phyloP scores from a whole-genome alignment of 2,329 filamentous ascomycete genomes.

The Ceratocystis diversiconidia region DNA sequence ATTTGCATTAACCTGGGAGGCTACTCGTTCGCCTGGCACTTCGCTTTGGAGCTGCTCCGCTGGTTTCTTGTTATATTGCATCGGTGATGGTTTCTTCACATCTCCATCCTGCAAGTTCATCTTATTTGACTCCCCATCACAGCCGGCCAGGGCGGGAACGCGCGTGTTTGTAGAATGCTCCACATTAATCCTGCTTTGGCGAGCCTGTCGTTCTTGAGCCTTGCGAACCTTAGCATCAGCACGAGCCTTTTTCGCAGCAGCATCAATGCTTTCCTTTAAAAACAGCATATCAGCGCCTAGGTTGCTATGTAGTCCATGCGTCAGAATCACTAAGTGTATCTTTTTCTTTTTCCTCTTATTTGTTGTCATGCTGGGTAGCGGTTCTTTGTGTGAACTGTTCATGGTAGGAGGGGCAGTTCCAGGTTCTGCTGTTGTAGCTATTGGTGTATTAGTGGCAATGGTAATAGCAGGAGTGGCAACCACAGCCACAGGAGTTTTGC shows the following conservation, averaged over 20 bases:
- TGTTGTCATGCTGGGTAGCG: constrained; percentile 13
- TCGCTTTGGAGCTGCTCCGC: not conserved
- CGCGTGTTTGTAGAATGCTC: not conserved
- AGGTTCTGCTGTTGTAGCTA: not conserved
- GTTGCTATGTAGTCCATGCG: constrained; percentile 92
- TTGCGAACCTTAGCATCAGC: constrained; percentile 51
- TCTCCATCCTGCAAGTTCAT: not conserved
- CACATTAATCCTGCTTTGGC: not conserved
- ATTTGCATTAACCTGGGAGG: constrained; percentile 17
- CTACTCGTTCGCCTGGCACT: not conserved
- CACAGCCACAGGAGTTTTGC: constrained; percentile 7
- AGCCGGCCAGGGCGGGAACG: not conserved
- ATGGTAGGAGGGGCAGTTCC: constrained; percentile 22
- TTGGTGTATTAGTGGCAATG: not conserved
- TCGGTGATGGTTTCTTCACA: too few relatives aligned
- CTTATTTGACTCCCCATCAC: not conserved
- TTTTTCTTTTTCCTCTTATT: constrained; percentile 49
- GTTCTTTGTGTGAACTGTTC: not conserved
- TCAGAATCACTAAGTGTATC: constrained; percentile 80
- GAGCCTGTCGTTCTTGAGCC: constrained; percentile 33
- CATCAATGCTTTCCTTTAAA: constrained; percentile 92
- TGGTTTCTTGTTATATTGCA: not conserved
- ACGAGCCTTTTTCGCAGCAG: constrained; percentile 59
- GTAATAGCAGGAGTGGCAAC: not conserved
- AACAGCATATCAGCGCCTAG: constrained; percentile 92